Conservation (phyloP, 331 rosid genomes). For the Quercus tomentella region DNA sequence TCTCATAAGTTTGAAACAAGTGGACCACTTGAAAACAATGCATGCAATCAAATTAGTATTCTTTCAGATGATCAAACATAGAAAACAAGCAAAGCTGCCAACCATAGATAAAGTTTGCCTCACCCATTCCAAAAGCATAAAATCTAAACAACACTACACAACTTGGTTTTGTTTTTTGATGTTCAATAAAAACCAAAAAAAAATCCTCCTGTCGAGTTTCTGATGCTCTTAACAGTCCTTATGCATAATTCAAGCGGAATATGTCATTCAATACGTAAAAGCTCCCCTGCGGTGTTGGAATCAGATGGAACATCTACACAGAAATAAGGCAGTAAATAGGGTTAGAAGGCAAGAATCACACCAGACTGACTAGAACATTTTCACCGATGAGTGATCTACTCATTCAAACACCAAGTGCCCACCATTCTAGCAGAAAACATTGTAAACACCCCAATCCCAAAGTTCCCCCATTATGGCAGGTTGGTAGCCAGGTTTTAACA, state of each 20-base stretch:
- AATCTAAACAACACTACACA: not conserved
- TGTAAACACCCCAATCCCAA: not conserved
- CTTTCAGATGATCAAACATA: not conserved
- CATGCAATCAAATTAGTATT: not conserved
- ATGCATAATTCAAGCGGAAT: constrained; percentile 89
- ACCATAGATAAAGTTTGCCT: not conserved
- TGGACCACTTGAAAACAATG: not conserved
- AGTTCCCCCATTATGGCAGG: not conserved
- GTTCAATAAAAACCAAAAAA: not conserved
- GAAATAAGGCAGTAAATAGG: not conserved
- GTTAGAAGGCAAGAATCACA: not conserved
- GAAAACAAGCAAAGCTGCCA: not conserved
- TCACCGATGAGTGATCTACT: not conserved
- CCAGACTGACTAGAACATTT: not conserved
- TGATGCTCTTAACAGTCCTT: constrained; percentile 16
- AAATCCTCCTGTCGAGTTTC: not conserved
- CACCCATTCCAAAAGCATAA: not conserved
- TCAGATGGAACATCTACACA: constrained; percentile 89
- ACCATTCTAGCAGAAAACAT: not conserved
- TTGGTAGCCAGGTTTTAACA: not conserved
- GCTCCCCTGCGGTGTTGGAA: constrained; percentile 81
- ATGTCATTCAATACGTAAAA: constrained; percentile 84
- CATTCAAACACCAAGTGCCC: not conserved
- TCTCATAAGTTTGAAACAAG: not conserved
- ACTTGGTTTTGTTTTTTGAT: not conserved